Conservation (phyloP, 371 early-diverging fungal genomes). For the Mucor plumbeus region DNA sequence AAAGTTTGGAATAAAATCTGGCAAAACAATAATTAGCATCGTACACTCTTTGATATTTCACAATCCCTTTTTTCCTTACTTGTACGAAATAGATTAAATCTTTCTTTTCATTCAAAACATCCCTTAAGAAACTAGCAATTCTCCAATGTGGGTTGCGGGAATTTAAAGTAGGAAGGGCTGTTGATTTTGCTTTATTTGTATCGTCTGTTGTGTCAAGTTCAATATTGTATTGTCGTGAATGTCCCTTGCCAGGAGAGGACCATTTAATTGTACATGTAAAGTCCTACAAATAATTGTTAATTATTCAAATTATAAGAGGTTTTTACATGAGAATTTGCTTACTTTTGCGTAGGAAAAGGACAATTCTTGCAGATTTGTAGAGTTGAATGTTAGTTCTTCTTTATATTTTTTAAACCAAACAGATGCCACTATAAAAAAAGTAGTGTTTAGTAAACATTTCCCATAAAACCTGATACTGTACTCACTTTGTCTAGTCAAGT, state of each 20-base stretch:
- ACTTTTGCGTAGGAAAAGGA: slow-evolving; percentile 50
- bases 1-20: slow-evolving; percentile 53
- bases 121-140: slow-evolving; percentile 43
- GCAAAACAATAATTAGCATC: background rate
- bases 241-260: slow-evolving; percentile 32
- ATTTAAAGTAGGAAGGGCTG: slow-evolving; percentile 17
- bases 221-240: slow-evolving; percentile 41
- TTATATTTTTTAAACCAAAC: slow-evolving; percentile 46
- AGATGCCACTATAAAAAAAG: slow-evolving; percentile 37
- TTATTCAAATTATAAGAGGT: background rate
- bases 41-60: background rate
- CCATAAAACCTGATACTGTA: background rate
- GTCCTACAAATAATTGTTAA: slow-evolving; percentile 16
- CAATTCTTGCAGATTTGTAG: slow-evolving; percentile 42
- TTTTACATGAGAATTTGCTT: background rate
- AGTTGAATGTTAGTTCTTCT: slow-evolving; percentile 40
- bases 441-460: background rate
- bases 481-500: slow-evolving; percentile 49
- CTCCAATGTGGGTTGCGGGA: slow-evolving; percentile 53
- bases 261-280: slow-evolving; percentile 48
- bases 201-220: slow-evolving; percentile 28
- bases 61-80: slow-evolving; percentile 20
- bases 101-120: slow-evolving; percentile 48
- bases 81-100: slow-evolving; percentile 53
- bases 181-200: slow-evolving; percentile 13